These are phyloP conservation scores for Rhizophora mangle DNA, from an alignment of 345 rosid genomes.

Conservation along the genomic window DNA sequence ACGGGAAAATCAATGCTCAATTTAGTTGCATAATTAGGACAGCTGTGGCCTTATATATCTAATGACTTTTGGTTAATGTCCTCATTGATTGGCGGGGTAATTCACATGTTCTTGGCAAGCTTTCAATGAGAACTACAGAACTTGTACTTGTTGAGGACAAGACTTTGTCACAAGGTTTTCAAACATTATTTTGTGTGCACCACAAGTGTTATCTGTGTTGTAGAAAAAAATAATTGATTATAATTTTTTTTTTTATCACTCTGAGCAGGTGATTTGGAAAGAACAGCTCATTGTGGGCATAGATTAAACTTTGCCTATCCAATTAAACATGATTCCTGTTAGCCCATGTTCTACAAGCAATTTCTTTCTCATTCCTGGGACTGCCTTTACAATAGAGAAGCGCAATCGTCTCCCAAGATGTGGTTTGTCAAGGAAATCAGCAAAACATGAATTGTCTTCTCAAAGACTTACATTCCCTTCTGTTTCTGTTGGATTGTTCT, in stretches of 20 bases:
- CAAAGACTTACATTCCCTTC: slow-evolving; percentile 45
- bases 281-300: slow-evolving; percentile 24
- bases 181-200: background rate
- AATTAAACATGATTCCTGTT: slow-evolving; percentile 53
- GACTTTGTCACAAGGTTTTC: background rate
- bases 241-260: background rate
- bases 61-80: background rate
- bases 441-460: slow-evolving; percentile 24
- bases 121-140: background rate
- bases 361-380: slow-evolving; percentile 54
- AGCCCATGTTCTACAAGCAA: slow-evolving; percentile 59
- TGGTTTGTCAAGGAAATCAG: slow-evolving; percentile 44
- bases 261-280: slow-evolving; percentile 36
- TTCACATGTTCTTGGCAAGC: background rate
- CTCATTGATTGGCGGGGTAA: background rate
- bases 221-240: slow-evolving; percentile 5
- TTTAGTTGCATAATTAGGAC: background rate
- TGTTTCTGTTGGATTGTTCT: slow-evolving; percentile 49
- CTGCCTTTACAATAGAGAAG: slow-evolving; percentile 42
- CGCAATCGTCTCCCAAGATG: slow-evolving; percentile 40
- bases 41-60: background rate
- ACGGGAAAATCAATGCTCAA: background rate
- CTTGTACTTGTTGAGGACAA: background rate
- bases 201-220: background rate
- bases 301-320: slow-evolving; percentile 13